A percentile compares a stretch with the other conserved stretches of the same genome.
Conservation (phyloP, 345 rosid species). For the Salix suchowensis region DNA sequence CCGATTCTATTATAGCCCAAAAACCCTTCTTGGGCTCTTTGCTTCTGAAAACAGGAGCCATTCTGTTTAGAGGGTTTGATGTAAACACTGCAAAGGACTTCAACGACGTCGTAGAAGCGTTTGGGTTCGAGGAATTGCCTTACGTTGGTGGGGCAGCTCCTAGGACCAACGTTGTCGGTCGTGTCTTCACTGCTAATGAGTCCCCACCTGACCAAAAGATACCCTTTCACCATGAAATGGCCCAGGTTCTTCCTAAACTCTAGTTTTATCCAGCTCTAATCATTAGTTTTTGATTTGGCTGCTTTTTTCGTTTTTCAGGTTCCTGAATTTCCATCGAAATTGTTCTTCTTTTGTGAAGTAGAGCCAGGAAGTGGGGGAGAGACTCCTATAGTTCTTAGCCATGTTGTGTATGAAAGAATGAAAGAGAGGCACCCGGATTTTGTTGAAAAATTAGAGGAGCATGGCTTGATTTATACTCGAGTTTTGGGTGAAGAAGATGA, state of each 20-base stretch:
- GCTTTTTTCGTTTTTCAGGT: conserved; percentile 36
- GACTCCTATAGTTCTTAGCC: conserved; percentile 86
- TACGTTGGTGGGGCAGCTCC: conserved; percentile 93
- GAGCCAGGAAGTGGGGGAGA: conserved; percentile 88
- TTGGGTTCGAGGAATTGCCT: conserved; percentile 84
- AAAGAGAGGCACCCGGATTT: conserved; percentile 61
- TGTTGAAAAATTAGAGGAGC: conserved; percentile 56
- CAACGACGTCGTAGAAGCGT: conserved; percentile 81
- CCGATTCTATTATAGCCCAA: conserved; percentile 34
- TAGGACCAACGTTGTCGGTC: conserved; percentile 68
- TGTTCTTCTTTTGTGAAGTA: conserved; percentile 86
- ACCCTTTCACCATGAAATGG: conserved; percentile 93
- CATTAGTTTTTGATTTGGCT: not conserved
- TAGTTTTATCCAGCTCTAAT: not conserved
- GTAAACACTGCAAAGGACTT: conserved; percentile 58
- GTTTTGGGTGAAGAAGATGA: conserved; percentile 75
- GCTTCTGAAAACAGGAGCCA: conserved; percentile 56
- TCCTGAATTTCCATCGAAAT: conserved; percentile 80
- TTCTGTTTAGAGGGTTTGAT: conserved; percentile 67
- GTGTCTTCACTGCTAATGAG: conserved; percentile 89
- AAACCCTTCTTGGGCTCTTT: conserved; percentile 56
- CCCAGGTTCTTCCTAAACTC: conserved; percentile 47
- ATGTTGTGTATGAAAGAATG: conserved; percentile 72
- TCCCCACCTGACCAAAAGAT: conserved; percentile 92
- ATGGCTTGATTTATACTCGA: conserved; percentile 65